A percentile compares a stretch with the other conserved stretches of the same genome.
phyloP scores from a whole-genome alignment of 1,139 yeast genomes.

The Spathaspora sp. region DNA sequence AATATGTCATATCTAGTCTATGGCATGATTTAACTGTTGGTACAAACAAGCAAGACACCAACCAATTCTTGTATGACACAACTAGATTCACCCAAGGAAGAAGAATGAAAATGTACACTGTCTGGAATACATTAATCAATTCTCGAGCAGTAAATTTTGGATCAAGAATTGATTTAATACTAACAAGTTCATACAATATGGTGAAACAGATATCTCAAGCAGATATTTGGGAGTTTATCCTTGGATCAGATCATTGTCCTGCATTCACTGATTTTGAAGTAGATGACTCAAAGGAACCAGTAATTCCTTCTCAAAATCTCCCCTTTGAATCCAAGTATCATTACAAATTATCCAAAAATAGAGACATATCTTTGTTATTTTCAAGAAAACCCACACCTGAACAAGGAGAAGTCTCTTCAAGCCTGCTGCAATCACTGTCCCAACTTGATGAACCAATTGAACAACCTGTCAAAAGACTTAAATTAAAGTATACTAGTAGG shows the following conservation, averaged over 20 bases:
- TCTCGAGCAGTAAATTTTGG: constrained; percentile 86
- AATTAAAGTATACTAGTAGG: constrained; percentile 15
- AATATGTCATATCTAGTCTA: constrained; percentile 25
- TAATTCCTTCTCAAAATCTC: constrained; percentile 19
- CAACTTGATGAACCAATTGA: neutral
- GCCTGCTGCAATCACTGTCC: neutral
- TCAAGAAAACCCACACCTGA: constrained; percentile 12
- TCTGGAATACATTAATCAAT: constrained; percentile 83
- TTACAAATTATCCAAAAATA: constrained; percentile 47
- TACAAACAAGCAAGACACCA: neutral
- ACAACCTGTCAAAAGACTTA: constrained; percentile 9
- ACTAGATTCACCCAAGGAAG: constrained; percentile 60
- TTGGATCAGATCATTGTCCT: constrained; percentile 97
- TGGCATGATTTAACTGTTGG: constrained; percentile 8
- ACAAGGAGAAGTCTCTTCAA: neutral
- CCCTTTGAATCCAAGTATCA: constrained; percentile 57
- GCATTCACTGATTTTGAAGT: constrained; percentile 65
- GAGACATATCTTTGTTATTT: constrained; percentile 58
- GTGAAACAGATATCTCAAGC: constrained; percentile 37
- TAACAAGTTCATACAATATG: constrained; percentile 12
- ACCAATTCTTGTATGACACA: constrained; percentile 57
- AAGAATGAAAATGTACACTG: constrained; percentile 72
- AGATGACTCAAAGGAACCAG: constrained; percentile 7
- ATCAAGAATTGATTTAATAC: constrained; percentile 78
- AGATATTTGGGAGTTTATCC: constrained; percentile 64